A percentile compares a stretch with the other conserved stretches of the same genome.
Evolutionary conservation across 352 stramenopile genomes (phyloP).

Genomic region (Pythium grandisporangium): DNA sequence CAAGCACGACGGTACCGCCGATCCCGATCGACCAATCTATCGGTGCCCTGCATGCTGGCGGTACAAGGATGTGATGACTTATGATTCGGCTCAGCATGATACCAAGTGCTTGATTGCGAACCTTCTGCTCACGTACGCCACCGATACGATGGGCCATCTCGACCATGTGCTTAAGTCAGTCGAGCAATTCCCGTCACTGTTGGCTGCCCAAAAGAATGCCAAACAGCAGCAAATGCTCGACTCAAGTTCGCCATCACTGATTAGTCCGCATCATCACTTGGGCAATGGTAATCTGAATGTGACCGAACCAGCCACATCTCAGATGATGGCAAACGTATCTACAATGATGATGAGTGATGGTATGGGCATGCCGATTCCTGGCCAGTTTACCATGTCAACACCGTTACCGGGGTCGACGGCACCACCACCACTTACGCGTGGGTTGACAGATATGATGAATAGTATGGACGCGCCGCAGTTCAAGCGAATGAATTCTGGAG

Average conservation of each 20-base stretch:
- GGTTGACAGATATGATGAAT: slow-evolving; percentile 54
- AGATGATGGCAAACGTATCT: slow-evolving; percentile 36
- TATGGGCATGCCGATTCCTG: slow-evolving; percentile 27
- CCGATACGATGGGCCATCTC: slow-evolving; percentile 65
- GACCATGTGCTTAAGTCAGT: slow-evolving; percentile 75
- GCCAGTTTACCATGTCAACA: slow-evolving; percentile 50
- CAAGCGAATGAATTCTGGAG: slow-evolving; percentile 67
- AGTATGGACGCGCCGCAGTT: slow-evolving; percentile 64
- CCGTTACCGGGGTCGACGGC: slow-evolving; percentile 21
- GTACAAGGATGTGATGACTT: slow-evolving; percentile 83
- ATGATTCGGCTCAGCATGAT: slow-evolving; percentile 74
- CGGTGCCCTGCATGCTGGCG: slow-evolving; percentile 74
- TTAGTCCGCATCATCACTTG: slow-evolving; percentile 27
- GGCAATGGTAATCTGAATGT: slow-evolving; percentile 19
- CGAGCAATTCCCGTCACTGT: slow-evolving; percentile 55
- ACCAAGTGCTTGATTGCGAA: slow-evolving; percentile 81
- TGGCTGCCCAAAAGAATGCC: slow-evolving; percentile 40
- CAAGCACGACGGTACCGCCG: slow-evolving; percentile 54
- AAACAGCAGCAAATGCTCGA: slow-evolving; percentile 26
- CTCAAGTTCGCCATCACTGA: slow-evolving; percentile 4
- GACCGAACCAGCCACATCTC: too few relatives aligned
- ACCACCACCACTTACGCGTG: slow-evolving; percentile 21
- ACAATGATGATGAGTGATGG: slow-evolving; percentile 65
- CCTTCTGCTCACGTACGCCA: slow-evolving; percentile 69
- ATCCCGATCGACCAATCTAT: slow-evolving; percentile 72